Evolutionary conservation across 805 yeast species (phyloP).

Genomic region (Grigorovia jiainica): DNA sequence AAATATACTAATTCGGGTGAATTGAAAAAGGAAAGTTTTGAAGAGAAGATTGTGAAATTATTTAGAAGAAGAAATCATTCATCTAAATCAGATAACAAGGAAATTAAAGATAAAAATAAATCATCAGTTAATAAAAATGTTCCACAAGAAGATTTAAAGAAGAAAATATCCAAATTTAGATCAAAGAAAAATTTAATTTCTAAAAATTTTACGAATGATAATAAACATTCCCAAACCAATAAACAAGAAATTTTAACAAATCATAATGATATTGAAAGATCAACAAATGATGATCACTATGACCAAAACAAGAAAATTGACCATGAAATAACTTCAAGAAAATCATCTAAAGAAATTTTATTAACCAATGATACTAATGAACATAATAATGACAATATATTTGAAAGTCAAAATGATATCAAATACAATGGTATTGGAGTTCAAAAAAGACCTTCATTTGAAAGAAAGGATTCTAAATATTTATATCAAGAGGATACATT

Average conservation of each 20-base stretch:
- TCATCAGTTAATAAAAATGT: neutral
- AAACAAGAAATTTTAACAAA: too few species aligned
- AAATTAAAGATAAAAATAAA: slow-evolving; percentile 2
- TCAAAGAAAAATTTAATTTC: neutral
- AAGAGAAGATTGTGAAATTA: slow-evolving; percentile 20
- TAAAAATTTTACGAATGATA: neutral
- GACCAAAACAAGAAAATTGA: too few species aligned
- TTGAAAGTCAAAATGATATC: neutral
- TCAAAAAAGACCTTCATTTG: neutral
- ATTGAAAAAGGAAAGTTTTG: slow-evolving; percentile 4
- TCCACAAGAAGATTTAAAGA: slow-evolving; percentile 6
- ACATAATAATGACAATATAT: neutral
- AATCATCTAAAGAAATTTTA: too few species aligned
- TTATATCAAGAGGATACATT: too few species aligned
- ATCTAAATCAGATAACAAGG: slow-evolving; percentile 3
- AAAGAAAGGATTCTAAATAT: neutral
- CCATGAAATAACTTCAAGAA: too few species aligned
- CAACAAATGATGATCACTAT: too few species aligned
- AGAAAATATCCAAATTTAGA: slow-evolving; percentile 7
- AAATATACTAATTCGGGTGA: neutral
- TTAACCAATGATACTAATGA: too few species aligned
- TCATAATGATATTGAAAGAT: too few species aligned
- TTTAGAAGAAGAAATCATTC: slow-evolving; percentile 14
- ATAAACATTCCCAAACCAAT: neutral
- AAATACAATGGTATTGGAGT: neutral